Conservation (phyloP, 257 asterid species). For the Pogostemon cablin region DNA sequence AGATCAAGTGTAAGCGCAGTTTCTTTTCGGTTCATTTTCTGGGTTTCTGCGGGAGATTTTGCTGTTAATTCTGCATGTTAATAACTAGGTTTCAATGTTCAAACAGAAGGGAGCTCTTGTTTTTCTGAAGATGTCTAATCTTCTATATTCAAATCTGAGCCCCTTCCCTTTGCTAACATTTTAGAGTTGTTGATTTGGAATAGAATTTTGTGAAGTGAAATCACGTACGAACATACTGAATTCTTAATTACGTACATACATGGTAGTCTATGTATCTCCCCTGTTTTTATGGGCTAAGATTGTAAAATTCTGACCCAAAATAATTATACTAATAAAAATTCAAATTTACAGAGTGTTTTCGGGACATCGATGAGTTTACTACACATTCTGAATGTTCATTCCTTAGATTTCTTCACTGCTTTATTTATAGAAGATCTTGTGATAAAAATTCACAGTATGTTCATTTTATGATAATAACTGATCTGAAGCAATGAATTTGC, state of each 20-base stretch:
- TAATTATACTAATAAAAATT: neutral
- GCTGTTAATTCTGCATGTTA: constrained; percentile 29
- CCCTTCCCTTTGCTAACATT: neutral
- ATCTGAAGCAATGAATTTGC: neutral
- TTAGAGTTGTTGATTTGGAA: constrained; percentile 1
- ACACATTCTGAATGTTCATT: neutral
- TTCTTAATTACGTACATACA: no score
- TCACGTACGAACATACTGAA: neutral
- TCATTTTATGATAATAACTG: constrained; percentile 9
- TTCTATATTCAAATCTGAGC: neutral
- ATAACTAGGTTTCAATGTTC: neutral
- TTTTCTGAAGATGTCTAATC: neutral
- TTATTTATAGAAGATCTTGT: neutral
- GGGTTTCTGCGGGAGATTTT: constrained; percentile 10
- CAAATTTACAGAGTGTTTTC: neutral
- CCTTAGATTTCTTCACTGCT: constrained; percentile 2
- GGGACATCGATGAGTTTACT: neutral
- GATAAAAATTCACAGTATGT: neutral
- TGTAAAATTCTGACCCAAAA: constrained; percentile 10
- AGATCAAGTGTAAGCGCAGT: constrained; percentile 21
- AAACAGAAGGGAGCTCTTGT: neutral
- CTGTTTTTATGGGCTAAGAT: neutral
- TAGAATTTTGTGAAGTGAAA: neutral
- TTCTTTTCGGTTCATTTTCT: neutral
- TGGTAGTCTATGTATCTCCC: neutral